Evolutionary conservation across 148 eudicot species (phyloP).

Genomic region (Fagopyrum esculentum): DNA sequence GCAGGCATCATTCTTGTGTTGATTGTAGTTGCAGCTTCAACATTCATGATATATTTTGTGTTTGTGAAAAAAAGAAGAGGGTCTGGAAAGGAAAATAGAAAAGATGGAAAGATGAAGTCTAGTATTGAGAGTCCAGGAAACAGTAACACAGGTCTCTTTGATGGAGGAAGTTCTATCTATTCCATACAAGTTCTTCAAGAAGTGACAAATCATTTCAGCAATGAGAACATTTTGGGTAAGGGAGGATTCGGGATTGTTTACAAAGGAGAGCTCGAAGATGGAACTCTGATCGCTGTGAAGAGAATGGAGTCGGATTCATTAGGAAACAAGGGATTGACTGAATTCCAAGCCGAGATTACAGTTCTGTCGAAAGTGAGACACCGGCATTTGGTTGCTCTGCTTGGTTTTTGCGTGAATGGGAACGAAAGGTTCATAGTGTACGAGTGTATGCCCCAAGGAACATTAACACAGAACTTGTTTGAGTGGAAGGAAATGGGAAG

Average conservation of each 20-base stretch:
- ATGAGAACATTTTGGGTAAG: constrained; percentile 37
- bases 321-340: constrained; percentile 34
- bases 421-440: constrained; percentile 58
- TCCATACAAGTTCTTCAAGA: constrained; percentile 42
- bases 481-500: constrained; percentile 20
- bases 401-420: constrained; percentile 39
- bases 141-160: constrained; percentile 16
- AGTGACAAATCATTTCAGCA: constrained; percentile 41
- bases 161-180: constrained; percentile 32
- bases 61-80: constrained; percentile 12
- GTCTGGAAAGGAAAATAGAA: neutral
- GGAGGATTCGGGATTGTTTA: constrained; percentile 72
- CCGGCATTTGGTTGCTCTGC: constrained; percentile 52
- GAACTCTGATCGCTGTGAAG: constrained; percentile 56
- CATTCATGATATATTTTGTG: constrained; percentile 11
- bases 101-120: neutral
- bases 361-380: constrained; percentile 58
- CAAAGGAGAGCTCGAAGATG: constrained; percentile 46
- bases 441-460: constrained; percentile 64
- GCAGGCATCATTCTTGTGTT: constrained; percentile 14
- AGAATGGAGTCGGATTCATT: constrained; percentile 39
- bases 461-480: constrained; percentile 47
- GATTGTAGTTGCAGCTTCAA: constrained; percentile 9
- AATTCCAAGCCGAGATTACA: constrained; percentile 57
- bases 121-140: neutral